phyloP scores from a whole-genome alignment of 1,284 basidiomycete genomes.

The Xerocomus minutiporus region DNA sequence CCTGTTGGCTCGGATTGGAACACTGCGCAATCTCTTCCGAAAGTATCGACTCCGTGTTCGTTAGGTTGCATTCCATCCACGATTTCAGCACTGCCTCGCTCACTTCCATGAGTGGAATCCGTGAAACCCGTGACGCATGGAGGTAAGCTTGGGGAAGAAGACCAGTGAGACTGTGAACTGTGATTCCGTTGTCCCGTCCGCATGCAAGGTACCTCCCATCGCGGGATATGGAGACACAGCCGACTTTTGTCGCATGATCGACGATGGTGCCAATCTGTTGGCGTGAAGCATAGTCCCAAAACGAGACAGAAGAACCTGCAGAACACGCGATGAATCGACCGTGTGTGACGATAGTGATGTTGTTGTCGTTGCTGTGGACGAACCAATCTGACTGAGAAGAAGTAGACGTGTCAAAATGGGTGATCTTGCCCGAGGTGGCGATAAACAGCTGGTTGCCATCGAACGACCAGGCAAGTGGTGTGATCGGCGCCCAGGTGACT shows the following conservation, averaged over 20 bases:
- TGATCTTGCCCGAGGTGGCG: not conserved
- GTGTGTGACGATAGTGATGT: not conserved
- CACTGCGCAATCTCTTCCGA: not conserved
- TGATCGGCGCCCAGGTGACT: not conserved
- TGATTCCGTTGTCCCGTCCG: not conserved
- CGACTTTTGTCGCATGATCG: not conserved
- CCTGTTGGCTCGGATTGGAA: not conserved
- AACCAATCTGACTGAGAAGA: not conserved
- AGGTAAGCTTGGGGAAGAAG: not conserved
- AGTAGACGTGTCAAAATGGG: not conserved
- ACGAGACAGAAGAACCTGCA: not conserved
- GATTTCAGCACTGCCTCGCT: not conserved
- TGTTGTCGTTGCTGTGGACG: not conserved
- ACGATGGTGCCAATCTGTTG: not conserved
- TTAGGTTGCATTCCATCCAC: not conserved
- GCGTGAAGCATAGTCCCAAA: conserved; percentile 5
- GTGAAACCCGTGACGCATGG: not conserved
- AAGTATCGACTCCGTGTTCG: not conserved
- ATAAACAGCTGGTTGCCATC: not conserved
- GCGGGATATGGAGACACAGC: conserved; percentile 1
- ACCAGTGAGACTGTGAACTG: not conserved
- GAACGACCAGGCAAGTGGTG: conserved; percentile 1
- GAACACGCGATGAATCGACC: not conserved
- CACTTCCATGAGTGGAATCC: not conserved
- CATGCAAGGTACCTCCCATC: conserved; percentile 3